A percentile compares a stretch with the other conserved stretches of the same genome.
These are phyloP conservation scores for Lentinula detonsa DNA, from an alignment of 768 basidiomycete species.

Conservation along the genomic window DNA sequence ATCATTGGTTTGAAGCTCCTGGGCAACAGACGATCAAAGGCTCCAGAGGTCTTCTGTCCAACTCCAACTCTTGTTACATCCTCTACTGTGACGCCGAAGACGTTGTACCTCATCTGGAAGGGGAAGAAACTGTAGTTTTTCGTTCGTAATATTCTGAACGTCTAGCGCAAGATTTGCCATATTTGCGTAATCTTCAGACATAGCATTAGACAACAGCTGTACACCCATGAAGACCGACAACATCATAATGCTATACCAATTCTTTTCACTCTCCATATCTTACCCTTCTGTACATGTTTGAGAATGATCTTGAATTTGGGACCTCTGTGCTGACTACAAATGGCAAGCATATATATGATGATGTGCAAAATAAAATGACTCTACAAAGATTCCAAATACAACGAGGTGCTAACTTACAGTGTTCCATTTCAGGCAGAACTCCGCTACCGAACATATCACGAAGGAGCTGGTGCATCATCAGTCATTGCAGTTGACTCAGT, in stretches of 20 bases:
- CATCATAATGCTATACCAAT: too few species aligned
- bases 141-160: constrained; percentile 53
- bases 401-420: neutral
- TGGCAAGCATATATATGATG: neutral
- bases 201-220: too few species aligned
- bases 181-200: neutral
- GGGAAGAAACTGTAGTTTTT: constrained; percentile 59
- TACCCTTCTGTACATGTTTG: too few species aligned
- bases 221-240: too few species aligned
- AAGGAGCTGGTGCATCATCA: neutral
- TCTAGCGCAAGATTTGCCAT: too few species aligned
- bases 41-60: constrained; percentile 15
- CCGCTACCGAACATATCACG: neutral
- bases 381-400: neutral
- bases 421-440: neutral
- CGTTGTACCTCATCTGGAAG: constrained; percentile 30
- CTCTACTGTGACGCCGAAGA: constrained; percentile 70
- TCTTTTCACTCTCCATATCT: too few species aligned
- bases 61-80: constrained; percentile 45
- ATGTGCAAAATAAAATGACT: neutral
- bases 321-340: neutral
- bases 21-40: neutral
- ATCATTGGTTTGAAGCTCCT: constrained; percentile 15
- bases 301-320: too few species aligned
- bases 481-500: constrained; percentile 14